Conservation (phyloP, 73 alveolate species). For the Tetrahymena borealis region DNA sequence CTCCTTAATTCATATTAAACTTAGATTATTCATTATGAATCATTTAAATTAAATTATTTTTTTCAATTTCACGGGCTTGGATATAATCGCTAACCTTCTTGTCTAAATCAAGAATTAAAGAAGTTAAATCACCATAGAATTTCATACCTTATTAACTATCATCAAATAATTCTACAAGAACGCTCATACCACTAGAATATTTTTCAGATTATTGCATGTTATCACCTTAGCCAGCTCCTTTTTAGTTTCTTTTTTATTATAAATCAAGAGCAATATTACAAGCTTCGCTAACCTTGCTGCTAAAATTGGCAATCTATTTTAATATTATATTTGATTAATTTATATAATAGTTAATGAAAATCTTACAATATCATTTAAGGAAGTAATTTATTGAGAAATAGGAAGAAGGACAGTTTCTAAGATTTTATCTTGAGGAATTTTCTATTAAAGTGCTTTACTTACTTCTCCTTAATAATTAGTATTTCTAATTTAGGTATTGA, state of each 20-base stretch:
- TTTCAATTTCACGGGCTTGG: background rate
- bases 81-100: background rate
- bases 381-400: background rate
- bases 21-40: background rate
- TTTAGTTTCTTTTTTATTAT: background rate
- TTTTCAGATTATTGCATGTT: background rate
- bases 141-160: background rate
- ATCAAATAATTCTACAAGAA: background rate
- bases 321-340: background rate
- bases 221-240: background rate
- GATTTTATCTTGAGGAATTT: background rate
- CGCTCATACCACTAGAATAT: background rate
- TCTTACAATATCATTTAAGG: background rate
- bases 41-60: background rate
- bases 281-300: background rate
- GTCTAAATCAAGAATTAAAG: background rate
- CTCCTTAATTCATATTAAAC: background rate
- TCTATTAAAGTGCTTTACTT: background rate
- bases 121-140: background rate
- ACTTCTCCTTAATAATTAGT: background rate
- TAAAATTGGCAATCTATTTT: background rate
- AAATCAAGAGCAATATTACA: background rate
- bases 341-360: background rate
- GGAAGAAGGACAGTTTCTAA: background rate
- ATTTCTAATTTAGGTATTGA: background rate